A percentile compares a stretch with the other conserved stretches of the same genome.
These are phyloP conservation scores for Baorangia bicolor DNA, from an alignment of 768 basidiomycete genomes.

Conservation along the genomic window DNA sequence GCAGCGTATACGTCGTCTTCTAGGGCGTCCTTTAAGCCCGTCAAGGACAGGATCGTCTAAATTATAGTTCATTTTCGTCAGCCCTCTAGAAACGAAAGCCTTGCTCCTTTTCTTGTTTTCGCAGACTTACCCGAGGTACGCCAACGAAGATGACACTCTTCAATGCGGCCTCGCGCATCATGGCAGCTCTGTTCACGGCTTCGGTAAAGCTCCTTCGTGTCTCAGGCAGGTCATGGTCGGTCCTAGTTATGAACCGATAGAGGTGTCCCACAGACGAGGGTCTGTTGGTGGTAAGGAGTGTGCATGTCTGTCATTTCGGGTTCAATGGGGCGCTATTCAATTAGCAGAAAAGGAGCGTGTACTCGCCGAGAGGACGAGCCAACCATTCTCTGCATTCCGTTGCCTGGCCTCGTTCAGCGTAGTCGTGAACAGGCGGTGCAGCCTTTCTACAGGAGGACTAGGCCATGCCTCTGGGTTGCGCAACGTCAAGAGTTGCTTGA, in stretches of 20 bases:
- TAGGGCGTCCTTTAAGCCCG: constrained; percentile 70
- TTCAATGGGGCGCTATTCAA: constrained; percentile 23
- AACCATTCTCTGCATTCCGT: constrained; percentile 69
- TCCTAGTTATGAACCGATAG: constrained; percentile 72
- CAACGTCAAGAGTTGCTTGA: constrained; percentile 73
- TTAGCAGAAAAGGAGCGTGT: constrained; percentile 10
- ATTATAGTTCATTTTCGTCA: constrained; percentile 8
- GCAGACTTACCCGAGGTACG: constrained; percentile 68
- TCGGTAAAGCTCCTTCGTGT: constrained; percentile 48
- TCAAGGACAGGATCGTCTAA: constrained; percentile 81
- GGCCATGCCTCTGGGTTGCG: constrained; percentile 61
- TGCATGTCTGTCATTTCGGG: constrained; percentile 63
- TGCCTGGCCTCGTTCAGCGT: constrained; percentile 66
- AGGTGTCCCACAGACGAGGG: constrained; percentile 77
- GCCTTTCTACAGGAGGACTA: constrained; percentile 51
- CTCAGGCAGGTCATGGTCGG: constrained; percentile 37
- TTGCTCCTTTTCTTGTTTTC: neutral
- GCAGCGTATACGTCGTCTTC: constrained; percentile 78
- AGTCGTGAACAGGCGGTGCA: constrained; percentile 55
- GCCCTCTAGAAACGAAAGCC: neutral
- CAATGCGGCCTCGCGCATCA: constrained; percentile 87
- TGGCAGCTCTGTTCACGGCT: constrained; percentile 69
- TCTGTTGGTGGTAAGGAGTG: constrained; percentile 78
- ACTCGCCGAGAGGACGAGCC: constrained; percentile 77
- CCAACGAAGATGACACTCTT: constrained; percentile 91